A percentile compares a stretch with the other conserved stretches of the same genome.
Conservation (phyloP, 1,139 yeast species). For the Magnusiomyces suaveolens region DNA sequence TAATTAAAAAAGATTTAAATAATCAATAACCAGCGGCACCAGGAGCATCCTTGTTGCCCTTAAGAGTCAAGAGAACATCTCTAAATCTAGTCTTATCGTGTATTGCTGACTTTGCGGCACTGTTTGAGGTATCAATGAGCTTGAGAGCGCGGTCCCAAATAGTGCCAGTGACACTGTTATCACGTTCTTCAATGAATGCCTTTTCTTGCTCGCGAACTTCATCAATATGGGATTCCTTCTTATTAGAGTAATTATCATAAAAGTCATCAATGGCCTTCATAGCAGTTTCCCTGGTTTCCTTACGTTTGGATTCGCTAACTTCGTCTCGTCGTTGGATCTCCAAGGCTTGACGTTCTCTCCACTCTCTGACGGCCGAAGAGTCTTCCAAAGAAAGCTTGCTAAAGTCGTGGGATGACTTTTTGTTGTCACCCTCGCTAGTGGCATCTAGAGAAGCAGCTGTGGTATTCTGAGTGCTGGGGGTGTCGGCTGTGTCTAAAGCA, state of each 20-base stretch:
- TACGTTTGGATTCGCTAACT: slow-evolving; percentile 54
- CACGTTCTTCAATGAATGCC: slow-evolving; percentile 65
- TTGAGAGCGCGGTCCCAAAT: slow-evolving; percentile 79
- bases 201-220: slow-evolving; percentile 57
- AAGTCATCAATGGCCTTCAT: slow-evolving; percentile 82
- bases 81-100: slow-evolving; percentile 67
- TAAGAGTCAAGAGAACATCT: slow-evolving; percentile 52
- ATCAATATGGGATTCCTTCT: slow-evolving; percentile 64
- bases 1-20: background rate
- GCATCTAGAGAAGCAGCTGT: slow-evolving; percentile 1
- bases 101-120: slow-evolving; percentile 36
- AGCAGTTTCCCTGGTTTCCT: slow-evolving; percentile 69
- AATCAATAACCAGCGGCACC: slow-evolving; percentile 51
- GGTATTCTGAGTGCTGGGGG: background rate
- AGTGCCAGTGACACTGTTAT: slow-evolving; percentile 58
- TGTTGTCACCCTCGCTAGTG: slow-evolving; percentile 4
- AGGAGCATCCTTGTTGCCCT: slow-evolving; percentile 64
- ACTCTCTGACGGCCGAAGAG: slow-evolving; percentile 41
- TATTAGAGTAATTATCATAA: slow-evolving; percentile 83
- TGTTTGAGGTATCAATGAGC: slow-evolving; percentile 40
- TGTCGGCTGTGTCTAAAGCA: slow-evolving; percentile 40
- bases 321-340: slow-evolving; percentile 80
- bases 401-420: background rate
- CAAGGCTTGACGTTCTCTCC: slow-evolving; percentile 76
- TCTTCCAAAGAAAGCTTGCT: slow-evolving; percentile 28